Conservation (phyloP, 768 basidiomycete genomes). For the Amanita brunnescens region DNA sequence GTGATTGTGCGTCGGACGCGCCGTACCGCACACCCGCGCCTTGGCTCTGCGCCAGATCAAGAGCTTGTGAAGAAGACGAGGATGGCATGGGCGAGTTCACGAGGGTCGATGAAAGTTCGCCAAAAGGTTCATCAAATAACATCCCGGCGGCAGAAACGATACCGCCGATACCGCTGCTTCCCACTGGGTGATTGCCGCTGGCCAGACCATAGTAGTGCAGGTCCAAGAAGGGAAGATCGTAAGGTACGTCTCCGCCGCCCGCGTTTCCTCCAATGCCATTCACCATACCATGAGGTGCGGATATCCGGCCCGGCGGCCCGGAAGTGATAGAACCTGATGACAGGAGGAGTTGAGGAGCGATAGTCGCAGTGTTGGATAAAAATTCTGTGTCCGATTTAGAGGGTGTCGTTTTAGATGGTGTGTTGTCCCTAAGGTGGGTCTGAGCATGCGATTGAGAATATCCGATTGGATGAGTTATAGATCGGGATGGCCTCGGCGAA, state of each 20-base stretch:
- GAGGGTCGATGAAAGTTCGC: background rate
- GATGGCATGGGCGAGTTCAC: background rate
- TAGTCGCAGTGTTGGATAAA: background rate
- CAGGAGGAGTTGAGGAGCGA: constrained; percentile 3
- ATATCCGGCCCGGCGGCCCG: background rate
- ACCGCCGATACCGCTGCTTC: constrained; percentile 11
- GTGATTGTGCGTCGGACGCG: constrained; percentile 4
- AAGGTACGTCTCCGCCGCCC: constrained; percentile 13
- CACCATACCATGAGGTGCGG: constrained; percentile 3
- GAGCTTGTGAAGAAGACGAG: constrained; percentile 19
- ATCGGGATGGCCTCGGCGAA: constrained; percentile 7
- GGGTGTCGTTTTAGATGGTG: background rate
- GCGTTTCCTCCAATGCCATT: constrained; percentile 20
- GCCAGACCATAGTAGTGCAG: constrained; percentile 49
- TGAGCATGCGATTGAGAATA: background rate
- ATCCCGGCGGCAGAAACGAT: constrained; percentile 11
- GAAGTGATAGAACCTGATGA: background rate
- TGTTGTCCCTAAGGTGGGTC: background rate
- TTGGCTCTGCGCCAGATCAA: constrained; percentile 26
- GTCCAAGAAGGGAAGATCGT: constrained; percentile 62
- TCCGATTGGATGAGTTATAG: background rate
- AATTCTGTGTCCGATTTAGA: background rate
- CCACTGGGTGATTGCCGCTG: background rate
- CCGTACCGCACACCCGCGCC: constrained; percentile 8
- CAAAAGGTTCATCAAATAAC: constrained; percentile 11